Evolutionary conservation across 2,329 filamentous ascomycete genomes (phyloP).

Genomic region (Conoideocrella luteorostrata): DNA sequence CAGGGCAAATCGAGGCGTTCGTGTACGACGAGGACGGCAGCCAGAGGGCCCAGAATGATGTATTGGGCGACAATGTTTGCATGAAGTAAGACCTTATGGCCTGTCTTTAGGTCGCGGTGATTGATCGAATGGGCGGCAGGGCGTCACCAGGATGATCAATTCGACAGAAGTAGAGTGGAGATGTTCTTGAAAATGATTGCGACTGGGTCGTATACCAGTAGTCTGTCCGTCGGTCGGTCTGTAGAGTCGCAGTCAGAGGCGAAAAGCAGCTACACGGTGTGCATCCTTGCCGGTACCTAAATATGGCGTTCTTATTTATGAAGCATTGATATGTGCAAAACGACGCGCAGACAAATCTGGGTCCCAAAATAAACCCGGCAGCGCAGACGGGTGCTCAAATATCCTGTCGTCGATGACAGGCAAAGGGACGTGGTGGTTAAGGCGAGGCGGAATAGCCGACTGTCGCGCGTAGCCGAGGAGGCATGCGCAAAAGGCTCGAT

Average conservation of each 20-base stretch:
- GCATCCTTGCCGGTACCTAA: too few species aligned
- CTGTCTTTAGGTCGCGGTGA: conserved; percentile 5
- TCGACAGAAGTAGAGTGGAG: conserved; percentile 5
- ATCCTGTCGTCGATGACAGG: neutral
- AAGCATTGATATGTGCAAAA: neutral
- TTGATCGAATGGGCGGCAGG: conserved; percentile 3
- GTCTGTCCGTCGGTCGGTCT: neutral
- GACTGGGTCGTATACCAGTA: conserved; percentile 1
- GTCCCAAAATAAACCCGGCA: neutral
- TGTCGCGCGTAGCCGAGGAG: conserved; percentile 6
- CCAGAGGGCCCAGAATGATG: conserved; percentile 9
- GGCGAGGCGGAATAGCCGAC: conserved; percentile 5
- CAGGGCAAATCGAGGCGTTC: conserved; percentile 14
- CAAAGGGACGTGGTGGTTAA: too few species aligned
- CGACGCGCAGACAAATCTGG: conserved; percentile 5
- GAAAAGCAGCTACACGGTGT: conserved; percentile 19
- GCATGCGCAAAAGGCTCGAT: neutral
- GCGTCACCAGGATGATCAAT: conserved; percentile 2
- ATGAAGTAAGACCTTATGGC: conserved; percentile 3
- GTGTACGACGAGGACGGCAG: conserved; percentile 17
- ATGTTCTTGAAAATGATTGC: conserved; percentile 5
- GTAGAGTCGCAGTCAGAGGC: neutral
- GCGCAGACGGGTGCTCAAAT: neutral
- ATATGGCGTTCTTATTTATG: too few species aligned
- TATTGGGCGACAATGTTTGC: conserved; percentile 8